phyloP scores from a whole-genome alignment of 108 stramenopile genomes.

The Nitzschia sp. region DNA sequence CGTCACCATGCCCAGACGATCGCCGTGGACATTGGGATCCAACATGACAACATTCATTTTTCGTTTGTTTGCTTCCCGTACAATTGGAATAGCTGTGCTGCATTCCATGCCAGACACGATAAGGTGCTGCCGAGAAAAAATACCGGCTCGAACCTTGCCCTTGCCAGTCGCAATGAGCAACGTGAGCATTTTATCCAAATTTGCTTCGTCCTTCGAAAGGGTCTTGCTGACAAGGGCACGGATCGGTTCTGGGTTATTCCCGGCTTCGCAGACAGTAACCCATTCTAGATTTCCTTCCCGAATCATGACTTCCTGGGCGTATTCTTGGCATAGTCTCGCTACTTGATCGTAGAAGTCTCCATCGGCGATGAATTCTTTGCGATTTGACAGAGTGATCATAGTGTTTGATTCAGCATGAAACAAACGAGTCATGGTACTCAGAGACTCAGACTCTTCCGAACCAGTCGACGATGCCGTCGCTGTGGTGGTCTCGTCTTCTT shows the following conservation, averaged over 20 bases:
- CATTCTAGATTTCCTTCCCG: conserved; percentile 61
- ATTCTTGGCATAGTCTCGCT: conserved; percentile 61
- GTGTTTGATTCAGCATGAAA: conserved; percentile 59
- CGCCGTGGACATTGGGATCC: conserved; percentile 79
- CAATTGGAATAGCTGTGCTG: conserved; percentile 64
- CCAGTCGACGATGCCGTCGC: neutral
- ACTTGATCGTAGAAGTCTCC: conserved; percentile 77
- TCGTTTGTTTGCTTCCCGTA: conserved; percentile 57
- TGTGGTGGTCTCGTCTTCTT: conserved; percentile 9
- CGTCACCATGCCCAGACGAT: conserved; percentile 57
- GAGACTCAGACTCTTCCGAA: neutral
- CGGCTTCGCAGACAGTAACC: conserved; percentile 53
- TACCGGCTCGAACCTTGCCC: conserved; percentile 79
- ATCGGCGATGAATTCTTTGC: conserved; percentile 66
- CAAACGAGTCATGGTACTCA: conserved; percentile 53
- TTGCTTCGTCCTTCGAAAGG: conserved; percentile 13
- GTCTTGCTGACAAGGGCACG: conserved; percentile 58
- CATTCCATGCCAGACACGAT: conserved; percentile 67
- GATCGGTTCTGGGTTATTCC: conserved; percentile 40
- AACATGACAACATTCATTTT: conserved; percentile 71
- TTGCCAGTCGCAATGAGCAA: conserved; percentile 70
- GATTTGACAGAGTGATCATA: conserved; percentile 59
- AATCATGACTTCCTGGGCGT: conserved; percentile 70
- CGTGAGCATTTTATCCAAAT: conserved; percentile 38
- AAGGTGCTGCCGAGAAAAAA: conserved; percentile 73